Evolutionary conservation across 305 asterid species (phyloP).

Genomic region (Plantago lanceolata): DNA sequence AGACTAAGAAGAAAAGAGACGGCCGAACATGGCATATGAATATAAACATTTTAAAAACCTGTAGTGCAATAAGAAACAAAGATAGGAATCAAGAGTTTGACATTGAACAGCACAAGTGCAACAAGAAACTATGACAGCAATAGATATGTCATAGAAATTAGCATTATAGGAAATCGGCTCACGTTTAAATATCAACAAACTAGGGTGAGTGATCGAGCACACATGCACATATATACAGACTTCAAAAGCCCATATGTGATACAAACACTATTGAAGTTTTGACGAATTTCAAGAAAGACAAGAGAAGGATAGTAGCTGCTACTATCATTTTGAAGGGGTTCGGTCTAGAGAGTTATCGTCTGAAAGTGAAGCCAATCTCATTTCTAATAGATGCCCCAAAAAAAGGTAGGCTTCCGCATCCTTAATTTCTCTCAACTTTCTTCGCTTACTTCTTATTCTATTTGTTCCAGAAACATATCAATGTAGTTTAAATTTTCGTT

Average conservation of each 20-base stretch:
- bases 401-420: not conserved
- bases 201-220: not conserved
- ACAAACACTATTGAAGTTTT: not conserved
- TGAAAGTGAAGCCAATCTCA: not conserved
- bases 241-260: not conserved
- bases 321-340: not conserved
- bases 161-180: not conserved
- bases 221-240: not conserved
- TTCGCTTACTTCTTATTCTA: not conserved
- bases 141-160: not conserved
- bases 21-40: not conserved
- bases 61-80: not conserved
- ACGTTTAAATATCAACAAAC: too few species aligned
- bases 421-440: conserved; percentile 1
- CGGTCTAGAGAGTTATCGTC: not conserved
- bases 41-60: not conserved
- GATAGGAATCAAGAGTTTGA: not conserved
- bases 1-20: conserved; percentile 14
- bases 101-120: conserved; percentile 2
- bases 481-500: not conserved
- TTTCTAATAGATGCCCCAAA: not conserved
- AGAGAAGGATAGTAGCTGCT: not conserved
- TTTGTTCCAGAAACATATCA: not conserved
- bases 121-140: conserved; percentile 18
- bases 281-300: not conserved